A percentile compares a stretch with the other conserved stretches of the same genome.
These are phyloP conservation scores for Aureobasidium sp. DNA, from an alignment of 2,329 filamentous ascomycete genomes.

Conservation along the genomic window DNA sequence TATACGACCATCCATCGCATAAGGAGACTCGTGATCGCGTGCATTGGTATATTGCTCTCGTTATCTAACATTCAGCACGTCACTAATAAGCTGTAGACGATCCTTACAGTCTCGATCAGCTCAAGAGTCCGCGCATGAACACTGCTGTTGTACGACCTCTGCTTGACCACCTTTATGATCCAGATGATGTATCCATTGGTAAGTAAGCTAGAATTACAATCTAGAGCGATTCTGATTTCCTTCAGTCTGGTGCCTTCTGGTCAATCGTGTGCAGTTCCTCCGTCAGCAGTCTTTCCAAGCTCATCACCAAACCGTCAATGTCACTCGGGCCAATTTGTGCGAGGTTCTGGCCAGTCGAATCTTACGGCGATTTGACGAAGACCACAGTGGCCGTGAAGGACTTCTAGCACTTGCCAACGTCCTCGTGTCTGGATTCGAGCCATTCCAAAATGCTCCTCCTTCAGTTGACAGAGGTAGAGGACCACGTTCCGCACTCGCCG, in stretches of 20 bases:
- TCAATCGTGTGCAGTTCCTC: slow-evolving; percentile 73
- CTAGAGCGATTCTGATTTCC: background rate
- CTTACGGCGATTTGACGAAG: slow-evolving; percentile 69
- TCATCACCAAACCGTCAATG: slow-evolving; percentile 75
- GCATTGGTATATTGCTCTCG: slow-evolving; percentile 31
- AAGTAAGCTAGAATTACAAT: slow-evolving; percentile 21
- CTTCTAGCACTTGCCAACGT: slow-evolving; percentile 70
- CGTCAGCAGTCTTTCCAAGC: slow-evolving; percentile 67
- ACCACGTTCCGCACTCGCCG: slow-evolving; percentile 39
- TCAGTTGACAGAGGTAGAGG: slow-evolving; percentile 56
- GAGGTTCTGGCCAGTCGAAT: slow-evolving; percentile 74
- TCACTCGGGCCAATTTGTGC: slow-evolving; percentile 69
- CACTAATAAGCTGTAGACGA: slow-evolving; percentile 40
- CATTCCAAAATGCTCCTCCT: slow-evolving; percentile 72
- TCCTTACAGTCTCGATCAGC: slow-evolving; percentile 64
- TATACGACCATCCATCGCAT: slow-evolving; percentile 68
- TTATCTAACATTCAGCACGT: background rate
- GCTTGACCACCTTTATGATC: slow-evolving; percentile 75
- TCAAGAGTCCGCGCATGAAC: slow-evolving; percentile 76
- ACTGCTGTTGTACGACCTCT: slow-evolving; percentile 70
- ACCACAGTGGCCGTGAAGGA: slow-evolving; percentile 62
- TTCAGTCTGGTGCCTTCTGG: slow-evolving; percentile 71
- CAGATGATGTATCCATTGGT: slow-evolving; percentile 72
- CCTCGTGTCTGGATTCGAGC: slow-evolving; percentile 74
- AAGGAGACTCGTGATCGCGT: slow-evolving; percentile 39